Percentiles rank a stretch among this genome's conserved stretches.
Evolutionary conservation across 73 alveolate genomes (phyloP).

Genomic region (Paramecium octaurelia): DNA sequence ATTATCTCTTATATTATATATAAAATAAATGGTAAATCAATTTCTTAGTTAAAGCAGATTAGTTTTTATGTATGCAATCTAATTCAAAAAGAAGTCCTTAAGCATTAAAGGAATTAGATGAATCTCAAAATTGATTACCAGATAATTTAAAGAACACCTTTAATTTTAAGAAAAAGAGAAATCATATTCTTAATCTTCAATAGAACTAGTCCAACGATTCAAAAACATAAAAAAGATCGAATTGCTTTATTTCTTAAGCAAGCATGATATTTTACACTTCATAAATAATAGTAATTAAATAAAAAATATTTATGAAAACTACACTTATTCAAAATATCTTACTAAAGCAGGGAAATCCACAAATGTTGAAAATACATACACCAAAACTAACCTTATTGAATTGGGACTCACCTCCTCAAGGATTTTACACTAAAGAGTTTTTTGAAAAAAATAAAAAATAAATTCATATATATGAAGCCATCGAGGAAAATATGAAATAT

Average conservation of each 20-base stretch:
- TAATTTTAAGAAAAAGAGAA: neutral
- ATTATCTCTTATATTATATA: no score
- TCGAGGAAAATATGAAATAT: neutral
- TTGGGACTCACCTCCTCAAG: neutral
- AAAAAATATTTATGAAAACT: neutral
- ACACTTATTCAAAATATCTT: neutral
- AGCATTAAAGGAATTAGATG: no score
- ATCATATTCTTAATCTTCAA: neutral
- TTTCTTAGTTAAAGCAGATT: neutral
- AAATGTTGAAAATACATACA: neutral
- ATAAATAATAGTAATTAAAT: neutral
- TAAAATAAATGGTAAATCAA: neutral
- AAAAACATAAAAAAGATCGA: neutral
- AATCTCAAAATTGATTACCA: neutral
- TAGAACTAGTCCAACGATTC: neutral
- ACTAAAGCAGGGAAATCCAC: neutral
- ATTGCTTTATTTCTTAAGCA: neutral
- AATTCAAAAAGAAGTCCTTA: neutral
- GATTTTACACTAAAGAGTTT: neutral
- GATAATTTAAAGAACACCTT: neutral
- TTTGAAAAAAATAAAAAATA: neutral
- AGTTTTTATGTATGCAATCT: neutral
- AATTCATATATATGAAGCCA: neutral
- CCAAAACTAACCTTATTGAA: neutral
- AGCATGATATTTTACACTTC: neutral